Base-by-base conservation (phyloP, 257 asterid genomes). In the Nemophila menziesii region DNA sequence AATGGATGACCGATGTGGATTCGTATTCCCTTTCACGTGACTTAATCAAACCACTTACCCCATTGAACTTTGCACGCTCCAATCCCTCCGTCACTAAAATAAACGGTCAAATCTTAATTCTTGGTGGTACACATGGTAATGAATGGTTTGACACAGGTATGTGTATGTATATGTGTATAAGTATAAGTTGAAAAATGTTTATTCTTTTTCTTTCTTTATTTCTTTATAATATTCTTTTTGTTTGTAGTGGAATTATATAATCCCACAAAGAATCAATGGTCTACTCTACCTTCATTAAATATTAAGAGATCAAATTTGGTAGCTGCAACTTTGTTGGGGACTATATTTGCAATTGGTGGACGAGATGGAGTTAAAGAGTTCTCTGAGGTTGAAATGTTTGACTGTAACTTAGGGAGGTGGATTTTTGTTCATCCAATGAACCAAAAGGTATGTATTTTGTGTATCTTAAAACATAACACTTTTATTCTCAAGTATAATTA, bases 311-410 rank as follows among this genome's bases (percentile, higher is more conserved):
- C 78, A 50, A 63, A 83, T 54, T 38, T 63, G 51, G 77, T 80
- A 9, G 80, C 77, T 33, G 70, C 64, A 27, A 65, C 82, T 33
- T 26, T 77, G 51, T 7, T 44, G 38, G 77, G 54, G 36, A 77
- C 60, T 15, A 41, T 83, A 5, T 77, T 65, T 50, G 77, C 79
- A 14, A 55, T 74, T 48, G 95, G 95, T 21, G 95, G 95, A 16
- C 81, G 79, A 48, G 52, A 69, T 68, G 80, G 80, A 37, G 67
- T 12, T 42, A 72, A 70, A 4, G 70, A 77, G 49, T 66, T 64
- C 49, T 60, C 93, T 1, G 83, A 83, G 49, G 95, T 83, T 46
- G 95, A 83, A 51, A 34, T 74, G 64, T 62, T 76, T 40, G 79
- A 79, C 49, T 11, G 24, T 21, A 53, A 58, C 54, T 17, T 21